Evolutionary conservation across 345 rosid species (phyloP).

Genomic region (Hibiscus trionum): DNA sequence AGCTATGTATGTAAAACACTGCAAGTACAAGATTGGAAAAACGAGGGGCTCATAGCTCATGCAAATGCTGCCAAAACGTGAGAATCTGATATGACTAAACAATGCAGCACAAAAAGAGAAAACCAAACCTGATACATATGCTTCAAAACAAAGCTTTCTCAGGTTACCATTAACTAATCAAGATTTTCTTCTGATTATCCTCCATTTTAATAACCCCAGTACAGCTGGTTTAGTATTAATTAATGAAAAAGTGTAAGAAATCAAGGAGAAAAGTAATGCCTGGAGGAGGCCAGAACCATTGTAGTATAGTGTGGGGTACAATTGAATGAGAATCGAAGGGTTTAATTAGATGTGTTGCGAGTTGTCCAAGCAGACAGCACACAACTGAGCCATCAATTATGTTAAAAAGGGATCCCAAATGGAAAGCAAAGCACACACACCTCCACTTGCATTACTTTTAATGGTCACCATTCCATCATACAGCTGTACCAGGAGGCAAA

Average conservation of each 20-base stretch:
- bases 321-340: conserved; percentile 18
- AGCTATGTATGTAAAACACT: neutral
- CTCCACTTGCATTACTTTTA: conserved; percentile 4
- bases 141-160: neutral
- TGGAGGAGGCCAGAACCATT: neutral
- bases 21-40: neutral
- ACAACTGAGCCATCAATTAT: conserved; percentile 7
- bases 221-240: neutral
- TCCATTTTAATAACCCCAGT: neutral
- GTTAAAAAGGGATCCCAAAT: neutral
- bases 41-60: neutral
- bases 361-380: conserved; percentile 8
- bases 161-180: neutral
- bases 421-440: neutral
- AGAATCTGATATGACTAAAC: neutral
- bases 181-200: neutral
- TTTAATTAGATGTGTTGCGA: conserved; percentile 5
- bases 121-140: neutral
- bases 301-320: conserved; percentile 6
- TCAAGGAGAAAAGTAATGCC: neutral
- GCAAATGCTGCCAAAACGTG: neutral
- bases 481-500: conserved; percentile 3
- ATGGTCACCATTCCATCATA: conserved; percentile 19
- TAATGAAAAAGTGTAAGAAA: neutral
- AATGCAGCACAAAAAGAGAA: neutral